A percentile compares a stretch with the other conserved stretches of the same genome.
These are phyloP conservation scores for Syncephalastrum monosporum DNA, from an alignment of 371 early-diverging fungal species.

Conservation along the genomic window DNA sequence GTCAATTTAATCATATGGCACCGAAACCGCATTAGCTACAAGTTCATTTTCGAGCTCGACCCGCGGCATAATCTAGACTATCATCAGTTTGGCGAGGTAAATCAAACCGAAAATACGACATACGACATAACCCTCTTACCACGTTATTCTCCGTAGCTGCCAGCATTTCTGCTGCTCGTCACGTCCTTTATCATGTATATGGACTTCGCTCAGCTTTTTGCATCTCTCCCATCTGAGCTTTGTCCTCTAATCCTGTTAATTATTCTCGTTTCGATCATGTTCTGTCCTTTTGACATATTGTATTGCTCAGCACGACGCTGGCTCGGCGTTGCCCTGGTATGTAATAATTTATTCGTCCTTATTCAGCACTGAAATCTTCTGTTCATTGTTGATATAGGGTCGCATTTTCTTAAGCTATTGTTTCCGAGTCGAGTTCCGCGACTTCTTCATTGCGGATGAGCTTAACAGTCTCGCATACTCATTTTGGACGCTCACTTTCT, in stretches of 20 bases:
- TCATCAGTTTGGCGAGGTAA: slow-evolving; percentile 70
- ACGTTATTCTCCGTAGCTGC: slow-evolving; percentile 43
- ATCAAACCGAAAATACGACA: neutral
- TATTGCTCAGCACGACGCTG: slow-evolving; percentile 73
- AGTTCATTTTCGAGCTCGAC: slow-evolving; percentile 86
- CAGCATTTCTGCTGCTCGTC: slow-evolving; percentile 60
- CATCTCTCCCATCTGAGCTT: slow-evolving; percentile 50
- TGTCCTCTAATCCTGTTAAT: slow-evolving; percentile 56
- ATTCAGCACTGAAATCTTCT: neutral
- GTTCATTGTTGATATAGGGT: slow-evolving; percentile 13
- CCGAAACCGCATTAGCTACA: slow-evolving; percentile 74
- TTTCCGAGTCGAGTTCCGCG: slow-evolving; percentile 75
- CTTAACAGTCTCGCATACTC: slow-evolving; percentile 75
- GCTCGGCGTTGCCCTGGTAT: slow-evolving; percentile 56
- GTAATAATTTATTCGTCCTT: neutral
- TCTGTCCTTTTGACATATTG: slow-evolving; percentile 66
- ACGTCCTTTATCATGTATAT: slow-evolving; percentile 51
- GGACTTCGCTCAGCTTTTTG: slow-evolving; percentile 49
- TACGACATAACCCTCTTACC: neutral
- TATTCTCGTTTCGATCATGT: slow-evolving; percentile 47
- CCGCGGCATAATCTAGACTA: slow-evolving; percentile 74
- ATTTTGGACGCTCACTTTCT: slow-evolving; percentile 65
- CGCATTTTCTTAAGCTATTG: slow-evolving; percentile 58
- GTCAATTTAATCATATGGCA: slow-evolving; percentile 73
- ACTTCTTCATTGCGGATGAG: slow-evolving; percentile 88